Evolutionary conservation across 2,329 filamentous ascomycete genomes (phyloP), one percentile per base, ranked within the genome.

Genomic region (Phoma sp.): DNA sequence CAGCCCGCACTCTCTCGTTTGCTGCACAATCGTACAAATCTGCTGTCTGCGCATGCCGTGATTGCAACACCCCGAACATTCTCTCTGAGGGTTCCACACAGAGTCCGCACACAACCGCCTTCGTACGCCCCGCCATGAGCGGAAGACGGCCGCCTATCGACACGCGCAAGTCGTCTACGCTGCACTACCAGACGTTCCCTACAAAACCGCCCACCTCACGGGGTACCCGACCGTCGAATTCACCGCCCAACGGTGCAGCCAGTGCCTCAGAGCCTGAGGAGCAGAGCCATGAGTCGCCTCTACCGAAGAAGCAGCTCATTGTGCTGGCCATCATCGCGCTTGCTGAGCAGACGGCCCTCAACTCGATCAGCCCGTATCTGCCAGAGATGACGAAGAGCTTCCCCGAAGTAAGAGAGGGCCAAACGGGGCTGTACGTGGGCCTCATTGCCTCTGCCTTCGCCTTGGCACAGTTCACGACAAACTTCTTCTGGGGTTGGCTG

Each of bases 291-390:
- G 82, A 85, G 61, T 90, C 91, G 1, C 93, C 93, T 0, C 78
- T 99, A 14, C 95, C 95, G 0, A 86, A 86, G 61, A 86, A 82
- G 62, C 95, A 98, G 78, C 87, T 99, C 57, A 83, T 87, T 4
- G 84, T 98, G 10, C 80, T 99, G 30, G 93, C 93, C 1, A 79
- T 97, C 61, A 90, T 99, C 56, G 93, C 93, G 6, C 82, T 99
- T 22, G 89, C 90, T 48, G 95, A 99, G 73, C 95, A 99, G 80
- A 98, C 93, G 0, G 95, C 95, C 0, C 83, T 99, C 70, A 99
- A 99, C 75, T 96, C 92, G 22, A 97, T 99, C 68, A 90, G 89
- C 9, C 95, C 95, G 1, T 99, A 99, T 74, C 84, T 99, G 1
- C 95, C 95, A 0, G 86, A 92, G 65, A 98, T 99, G 93, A 88